Percentiles rank a stretch among this genome's conserved stretches.
These are phyloP conservation scores for Bipolaris gigantea DNA, from an alignment of 2,329 filamentous ascomycete genomes.

Conservation along the genomic window DNA sequence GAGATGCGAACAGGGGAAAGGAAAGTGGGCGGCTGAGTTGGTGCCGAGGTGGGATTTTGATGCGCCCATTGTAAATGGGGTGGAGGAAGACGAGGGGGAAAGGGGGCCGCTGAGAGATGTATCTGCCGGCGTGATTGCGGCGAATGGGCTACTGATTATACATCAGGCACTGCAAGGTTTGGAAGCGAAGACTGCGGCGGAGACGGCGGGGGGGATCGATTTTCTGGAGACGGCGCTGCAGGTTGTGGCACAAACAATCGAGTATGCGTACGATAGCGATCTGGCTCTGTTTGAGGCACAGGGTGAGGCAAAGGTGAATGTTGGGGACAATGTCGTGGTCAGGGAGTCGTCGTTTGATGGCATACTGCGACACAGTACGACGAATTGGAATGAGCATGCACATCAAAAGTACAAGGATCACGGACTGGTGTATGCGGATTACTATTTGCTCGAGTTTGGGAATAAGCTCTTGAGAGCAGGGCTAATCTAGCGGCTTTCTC, in stretches of 20 bases:
- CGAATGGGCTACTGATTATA: constrained; percentile 48
- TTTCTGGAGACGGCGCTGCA: constrained; percentile 23
- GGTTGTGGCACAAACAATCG: constrained; percentile 33
- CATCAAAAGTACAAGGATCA: constrained; percentile 51
- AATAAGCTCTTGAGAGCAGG: constrained; percentile 50
- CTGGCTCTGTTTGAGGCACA: constrained; percentile 27
- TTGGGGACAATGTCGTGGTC: not conserved
- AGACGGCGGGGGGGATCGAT: constrained; percentile 1
- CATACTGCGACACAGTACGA: constrained; percentile 52
- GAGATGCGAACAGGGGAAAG: constrained; percentile 42
- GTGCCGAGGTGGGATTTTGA: constrained; percentile 58
- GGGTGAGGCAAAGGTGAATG: constrained; percentile 15
- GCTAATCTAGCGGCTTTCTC: constrained; percentile 18
- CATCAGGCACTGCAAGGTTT: constrained; percentile 39
- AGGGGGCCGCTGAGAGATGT: constrained; percentile 42
- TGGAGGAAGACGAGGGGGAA: constrained; percentile 32
- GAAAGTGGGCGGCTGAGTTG: constrained; percentile 30
- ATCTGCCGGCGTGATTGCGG: constrained; percentile 47
- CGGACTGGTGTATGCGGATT: constrained; percentile 56
- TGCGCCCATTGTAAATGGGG: constrained; percentile 40
- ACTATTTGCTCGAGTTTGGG: constrained; percentile 52
- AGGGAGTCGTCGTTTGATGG: constrained; percentile 45
- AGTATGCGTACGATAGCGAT: constrained; percentile 36
- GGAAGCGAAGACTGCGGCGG: not conserved
- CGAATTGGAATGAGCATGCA: constrained; percentile 53